These are phyloP conservation scores for Ustilago trichophora DNA, from an alignment of 1,284 basidiomycete genomes.

Conservation along the genomic window DNA sequence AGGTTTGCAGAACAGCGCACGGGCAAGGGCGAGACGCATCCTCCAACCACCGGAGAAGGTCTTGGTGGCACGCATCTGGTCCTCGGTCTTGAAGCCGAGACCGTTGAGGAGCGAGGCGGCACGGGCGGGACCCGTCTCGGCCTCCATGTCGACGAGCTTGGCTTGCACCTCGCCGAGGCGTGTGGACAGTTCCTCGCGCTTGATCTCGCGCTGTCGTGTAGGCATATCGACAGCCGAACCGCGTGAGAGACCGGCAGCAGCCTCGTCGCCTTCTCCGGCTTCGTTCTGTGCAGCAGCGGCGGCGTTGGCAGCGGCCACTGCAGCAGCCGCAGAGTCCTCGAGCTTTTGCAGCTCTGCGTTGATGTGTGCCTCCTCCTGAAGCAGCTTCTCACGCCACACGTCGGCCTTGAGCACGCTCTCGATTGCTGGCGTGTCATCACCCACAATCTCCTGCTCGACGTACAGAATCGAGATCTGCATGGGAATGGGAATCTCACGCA, in stretches of 20 bases:
- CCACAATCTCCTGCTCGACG: constrained; percentile 89
- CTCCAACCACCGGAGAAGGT: constrained; percentile 99
- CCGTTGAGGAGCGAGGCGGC: constrained; percentile 90
- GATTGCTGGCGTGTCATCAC: constrained; percentile 90
- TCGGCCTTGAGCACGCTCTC: constrained; percentile 85
- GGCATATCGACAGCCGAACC: constrained; percentile 63
- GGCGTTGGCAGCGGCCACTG: constrained; percentile 42
- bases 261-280: constrained; percentile 22
- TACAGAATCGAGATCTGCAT: constrained; percentile 94
- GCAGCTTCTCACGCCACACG: constrained; percentile 64
- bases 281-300: constrained; percentile 32
- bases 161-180: constrained; percentile 92
- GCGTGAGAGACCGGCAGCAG: constrained; percentile 34
- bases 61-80: constrained; percentile 74
- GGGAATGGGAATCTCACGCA: constrained; percentile 83
- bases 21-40: constrained; percentile 99
- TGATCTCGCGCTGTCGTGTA: constrained; percentile 65
- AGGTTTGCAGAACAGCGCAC: constrained; percentile 89
- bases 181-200: constrained; percentile 79
- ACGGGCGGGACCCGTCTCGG: constrained; percentile 91
- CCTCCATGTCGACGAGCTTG: constrained; percentile 93
- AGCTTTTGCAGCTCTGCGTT: constrained; percentile 59
- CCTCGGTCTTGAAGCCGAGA: constrained; percentile 87
- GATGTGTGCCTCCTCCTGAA: constrained; percentile 57
- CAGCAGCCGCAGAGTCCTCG: constrained; percentile 53